Percentiles rank a stretch among this genome's conserved stretches.
Conservation (phyloP, 1,284 basidiomycete species). For the Irpex sp. region DNA sequence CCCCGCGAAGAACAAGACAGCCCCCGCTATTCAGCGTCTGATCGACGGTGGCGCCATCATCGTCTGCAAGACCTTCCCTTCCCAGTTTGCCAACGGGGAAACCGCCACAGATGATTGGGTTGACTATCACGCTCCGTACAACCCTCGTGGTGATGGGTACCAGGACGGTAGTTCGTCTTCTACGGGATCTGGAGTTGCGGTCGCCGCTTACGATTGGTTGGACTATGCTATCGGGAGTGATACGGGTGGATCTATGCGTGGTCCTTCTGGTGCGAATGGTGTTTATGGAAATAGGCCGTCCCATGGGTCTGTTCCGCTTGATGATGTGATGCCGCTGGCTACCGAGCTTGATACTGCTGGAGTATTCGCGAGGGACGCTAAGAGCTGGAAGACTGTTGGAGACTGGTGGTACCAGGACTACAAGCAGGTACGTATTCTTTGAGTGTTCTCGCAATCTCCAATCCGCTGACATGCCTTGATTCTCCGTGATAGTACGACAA, state of each 20-base stretch:
- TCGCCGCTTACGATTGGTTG: conserved; percentile 36
- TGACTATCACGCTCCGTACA: conserved; percentile 51
- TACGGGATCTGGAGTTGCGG: conserved; percentile 35
- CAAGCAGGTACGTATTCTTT: conserved; percentile 18
- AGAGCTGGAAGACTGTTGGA: conserved; percentile 23
- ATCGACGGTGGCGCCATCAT: conserved; percentile 45
- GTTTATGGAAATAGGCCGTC: conserved; percentile 36
- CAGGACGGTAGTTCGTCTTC: conserved; percentile 39
- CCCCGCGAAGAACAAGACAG: conserved; percentile 31
- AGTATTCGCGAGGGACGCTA: conserved; percentile 27
- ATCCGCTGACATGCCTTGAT: conserved; percentile 17
- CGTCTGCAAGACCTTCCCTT: conserved; percentile 51
- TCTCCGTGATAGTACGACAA: conserved; percentile 23
- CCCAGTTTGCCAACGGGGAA: conserved; percentile 55
- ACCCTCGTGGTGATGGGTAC: conserved; percentile 51
- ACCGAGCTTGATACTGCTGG: conserved; percentile 31
- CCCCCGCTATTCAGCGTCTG: conserved; percentile 42
- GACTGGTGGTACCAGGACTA: conserved; percentile 30
- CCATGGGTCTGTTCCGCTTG: conserved; percentile 33
- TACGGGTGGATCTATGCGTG: conserved; percentile 39
- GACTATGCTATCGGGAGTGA: conserved; percentile 39
- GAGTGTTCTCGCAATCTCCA: conserved; percentile 7
- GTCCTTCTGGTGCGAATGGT: conserved; percentile 38
- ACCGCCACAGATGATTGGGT: conserved; percentile 48
- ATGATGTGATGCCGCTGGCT: conserved; percentile 37